Base-by-base conservation (phyloP, 148 eudicot genomes). In the Tetragonia tetragonoides region DNA sequence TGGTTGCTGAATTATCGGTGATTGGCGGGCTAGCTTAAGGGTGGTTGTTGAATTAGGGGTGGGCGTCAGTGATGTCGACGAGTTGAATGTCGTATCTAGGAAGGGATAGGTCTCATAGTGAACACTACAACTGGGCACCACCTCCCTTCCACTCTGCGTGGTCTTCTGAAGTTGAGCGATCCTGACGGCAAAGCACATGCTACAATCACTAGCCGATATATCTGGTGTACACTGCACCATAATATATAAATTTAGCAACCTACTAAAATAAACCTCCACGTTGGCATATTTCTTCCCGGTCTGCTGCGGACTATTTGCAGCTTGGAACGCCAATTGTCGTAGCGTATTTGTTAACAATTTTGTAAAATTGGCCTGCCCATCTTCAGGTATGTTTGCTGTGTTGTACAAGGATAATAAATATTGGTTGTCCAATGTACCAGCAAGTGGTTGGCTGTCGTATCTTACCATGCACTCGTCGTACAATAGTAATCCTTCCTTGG, bases 391-490 rank as follows among this genome's bases (percentile, higher is more conserved):
- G 20, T 54, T 77, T 20, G 38, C 23, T 0, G n/a, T 39, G 70
- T 68, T 60, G 70, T 10, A 53, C 38, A 44, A 1, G 1, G 1
- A 5, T 10, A 2, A 9, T 23, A 2, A 0, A 14, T 2, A 0
- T 54, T 44, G 23, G 7, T 60, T 23, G 5, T 42, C 37, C 62
- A 77, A 5, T 7, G 0, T 39, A 3, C 83, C 79, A 3, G 66
- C 3, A 3, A 88, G 54, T 7, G 76, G 42, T 28, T 42, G 17
- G 63, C 79, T 64, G 1, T 85, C 81, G 83, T 88, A 86, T 14
- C 86, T 67, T 23, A 86, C 38, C 84, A 82, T 82, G 44, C 90
- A 88, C 64, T 68, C 38, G 10, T 78, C 84, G 46, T 77, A 82
- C 77, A 75, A 82, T 28, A 80, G 72, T 5, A 83, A 18, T 7